Conservation (phyloP, 345 rosid genomes). For the Eucalyptus erythrocorys region DNA sequence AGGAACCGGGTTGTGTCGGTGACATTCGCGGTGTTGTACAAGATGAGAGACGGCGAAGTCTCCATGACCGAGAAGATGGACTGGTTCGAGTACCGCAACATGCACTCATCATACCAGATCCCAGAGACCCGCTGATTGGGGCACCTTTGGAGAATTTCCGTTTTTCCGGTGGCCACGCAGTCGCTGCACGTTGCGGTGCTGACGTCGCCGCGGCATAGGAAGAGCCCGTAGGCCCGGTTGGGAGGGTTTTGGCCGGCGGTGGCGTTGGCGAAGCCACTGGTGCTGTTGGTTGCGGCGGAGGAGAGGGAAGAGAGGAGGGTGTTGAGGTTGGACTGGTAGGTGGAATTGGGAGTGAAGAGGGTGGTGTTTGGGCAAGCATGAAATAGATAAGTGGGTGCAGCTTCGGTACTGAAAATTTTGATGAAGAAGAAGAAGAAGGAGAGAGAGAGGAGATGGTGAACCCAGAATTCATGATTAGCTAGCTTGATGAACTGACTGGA, state of each 20-base stretch:
- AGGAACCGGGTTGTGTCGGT: slow-evolving; percentile 1
- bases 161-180: no score
- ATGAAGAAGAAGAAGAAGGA: not conserved
- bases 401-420: not conserved
- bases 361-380: not conserved
- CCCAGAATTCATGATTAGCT: not conserved
- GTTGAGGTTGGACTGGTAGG: not conserved
- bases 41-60: not conserved
- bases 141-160: not conserved
- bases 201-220: slow-evolving; percentile 23
- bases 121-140: slow-evolving; percentile 21
- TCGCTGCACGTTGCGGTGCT: no score
- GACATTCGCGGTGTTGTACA: not conserved
- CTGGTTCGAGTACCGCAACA: not conserved
- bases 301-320: not conserved
- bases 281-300: not conserved
- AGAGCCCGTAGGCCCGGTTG: slow-evolving; percentile 13
- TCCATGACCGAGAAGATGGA: not conserved
- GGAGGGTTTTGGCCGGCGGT: slow-evolving; percentile 1
- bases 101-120: slow-evolving; percentile 9
- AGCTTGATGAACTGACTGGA: not conserved
- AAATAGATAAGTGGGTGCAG: not conserved
- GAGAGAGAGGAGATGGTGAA: not conserved
- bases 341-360: not conserved
- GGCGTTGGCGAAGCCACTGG: not conserved